Evolutionary conservation across 768 basidiomycete genomes (phyloP).

Genomic region (Kwoniella dejecticola): DNA sequence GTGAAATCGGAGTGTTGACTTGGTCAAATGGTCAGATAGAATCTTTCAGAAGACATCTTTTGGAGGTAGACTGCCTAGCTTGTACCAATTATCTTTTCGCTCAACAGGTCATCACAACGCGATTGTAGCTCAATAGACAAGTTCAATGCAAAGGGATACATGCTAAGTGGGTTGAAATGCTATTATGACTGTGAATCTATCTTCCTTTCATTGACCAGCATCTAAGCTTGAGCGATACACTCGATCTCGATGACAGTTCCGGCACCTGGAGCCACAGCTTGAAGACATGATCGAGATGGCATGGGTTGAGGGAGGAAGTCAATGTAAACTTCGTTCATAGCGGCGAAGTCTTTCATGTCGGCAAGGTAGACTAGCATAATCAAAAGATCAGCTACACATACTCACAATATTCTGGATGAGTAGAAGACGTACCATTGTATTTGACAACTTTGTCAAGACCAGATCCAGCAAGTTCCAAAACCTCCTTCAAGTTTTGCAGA

Average conservation of each 20-base stretch:
- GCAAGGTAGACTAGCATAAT: not conserved
- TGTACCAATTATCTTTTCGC: too few relatives aligned
- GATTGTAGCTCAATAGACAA: too few relatives aligned
- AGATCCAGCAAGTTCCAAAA: constrained; percentile 39
- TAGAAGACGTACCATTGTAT: constrained; percentile 20
- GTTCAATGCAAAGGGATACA: too few relatives aligned
- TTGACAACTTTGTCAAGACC: constrained; percentile 34
- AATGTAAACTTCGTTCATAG: not conserved
- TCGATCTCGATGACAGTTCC: constrained; percentile 23
- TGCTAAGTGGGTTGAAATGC: too few relatives aligned
- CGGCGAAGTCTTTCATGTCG: too few relatives aligned
- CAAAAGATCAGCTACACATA: not conserved
- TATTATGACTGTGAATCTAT: too few relatives aligned
- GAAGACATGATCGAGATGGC: constrained; percentile 23
- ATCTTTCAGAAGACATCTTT: too few relatives aligned
- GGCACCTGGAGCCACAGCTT: constrained; percentile 20
- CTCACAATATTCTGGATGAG: constrained; percentile 20
- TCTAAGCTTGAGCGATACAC: constrained; percentile 25
- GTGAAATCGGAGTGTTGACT: too few relatives aligned
- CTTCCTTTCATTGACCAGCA: too few relatives aligned
- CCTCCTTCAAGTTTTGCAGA: constrained; percentile 34
- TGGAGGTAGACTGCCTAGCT: too few relatives aligned
- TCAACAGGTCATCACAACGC: too few relatives aligned
- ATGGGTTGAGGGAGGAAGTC: constrained; percentile 11
- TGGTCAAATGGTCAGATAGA: too few relatives aligned